Conservation (phyloP, 2,329 filamentous ascomycete species). For the Calonectria naviculata region DNA sequence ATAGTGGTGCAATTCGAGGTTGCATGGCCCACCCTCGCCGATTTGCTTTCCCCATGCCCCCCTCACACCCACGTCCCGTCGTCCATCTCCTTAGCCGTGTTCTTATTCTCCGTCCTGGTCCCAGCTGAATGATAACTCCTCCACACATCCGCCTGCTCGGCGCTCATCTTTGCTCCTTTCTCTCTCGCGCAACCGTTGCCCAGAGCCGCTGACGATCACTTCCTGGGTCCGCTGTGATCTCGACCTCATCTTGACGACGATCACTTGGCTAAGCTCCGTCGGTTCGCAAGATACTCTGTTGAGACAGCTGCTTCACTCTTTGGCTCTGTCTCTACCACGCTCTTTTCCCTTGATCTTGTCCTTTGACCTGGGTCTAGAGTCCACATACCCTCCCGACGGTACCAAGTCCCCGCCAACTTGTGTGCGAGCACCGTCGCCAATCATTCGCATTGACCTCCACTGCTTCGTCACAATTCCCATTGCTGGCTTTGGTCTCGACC, state of each 20-base stretch:
- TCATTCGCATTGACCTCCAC: slow-evolving; percentile 8
- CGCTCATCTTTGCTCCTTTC: slow-evolving; percentile 33
- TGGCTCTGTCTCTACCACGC: slow-evolving; percentile 10
- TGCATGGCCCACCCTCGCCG: slow-evolving; percentile 9
- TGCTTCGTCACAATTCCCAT: slow-evolving; percentile 28
- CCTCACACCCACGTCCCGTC: neutral
- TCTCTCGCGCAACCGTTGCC: slow-evolving; percentile 28
- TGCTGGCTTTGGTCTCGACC: slow-evolving; percentile 17
- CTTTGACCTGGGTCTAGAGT: slow-evolving; percentile 11
- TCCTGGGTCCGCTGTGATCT: slow-evolving; percentile 30
- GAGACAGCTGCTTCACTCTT: slow-evolving; percentile 24
- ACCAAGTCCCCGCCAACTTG: slow-evolving; percentile 11
- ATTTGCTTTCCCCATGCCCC: slow-evolving; percentile 2
- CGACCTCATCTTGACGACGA: slow-evolving; percentile 30
- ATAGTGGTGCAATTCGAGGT: neutral
- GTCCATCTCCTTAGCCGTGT: slow-evolving; percentile 14
- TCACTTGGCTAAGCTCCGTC: slow-evolving; percentile 21
- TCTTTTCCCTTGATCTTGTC: neutral
- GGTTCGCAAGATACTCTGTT: slow-evolving; percentile 1
- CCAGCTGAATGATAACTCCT: slow-evolving; percentile 17
- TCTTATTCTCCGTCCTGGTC: slow-evolving; percentile 19
- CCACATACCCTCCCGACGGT: slow-evolving; percentile 2
- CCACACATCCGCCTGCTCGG: slow-evolving; percentile 12
- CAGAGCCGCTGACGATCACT: slow-evolving; percentile 40
- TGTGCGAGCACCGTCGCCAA: slow-evolving; percentile 17